Conservation (phyloP, 768 basidiomycete genomes). For the Vararia minispora region DNA sequence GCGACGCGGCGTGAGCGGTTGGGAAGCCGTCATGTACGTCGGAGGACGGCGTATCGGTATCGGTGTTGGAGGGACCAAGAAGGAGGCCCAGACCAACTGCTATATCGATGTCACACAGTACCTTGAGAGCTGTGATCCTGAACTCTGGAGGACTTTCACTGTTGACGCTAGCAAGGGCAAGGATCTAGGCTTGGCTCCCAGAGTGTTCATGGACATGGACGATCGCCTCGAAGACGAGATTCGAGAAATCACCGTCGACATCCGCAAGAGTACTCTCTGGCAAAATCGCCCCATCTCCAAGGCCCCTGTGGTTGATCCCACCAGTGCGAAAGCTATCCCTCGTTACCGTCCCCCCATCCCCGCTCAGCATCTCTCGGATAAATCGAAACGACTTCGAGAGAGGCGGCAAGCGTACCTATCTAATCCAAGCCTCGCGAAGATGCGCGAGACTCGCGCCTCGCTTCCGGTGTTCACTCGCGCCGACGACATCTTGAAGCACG, state of each 20-base stretch:
- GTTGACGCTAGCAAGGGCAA: conserved; percentile 51
- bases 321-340: conserved; percentile 6
- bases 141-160: conserved; percentile 66
- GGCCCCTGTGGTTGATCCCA: conserved; percentile 1
- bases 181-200: conserved; percentile 62
- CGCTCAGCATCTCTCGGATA: conserved; percentile 25
- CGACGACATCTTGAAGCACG: conserved; percentile 53
- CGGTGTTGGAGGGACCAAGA: conserved; percentile 60
- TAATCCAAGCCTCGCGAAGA: conserved; percentile 48
- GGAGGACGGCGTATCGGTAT: conserved; percentile 74
- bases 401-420: conserved; percentile 47
- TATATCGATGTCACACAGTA: conserved; percentile 86
- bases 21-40: conserved; percentile 73
- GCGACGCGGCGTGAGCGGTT: conserved; percentile 21
- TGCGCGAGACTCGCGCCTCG: conserved; percentile 53
- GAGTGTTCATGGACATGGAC: conserved; percentile 55
- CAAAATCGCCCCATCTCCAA: conserved; percentile 39
- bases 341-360: conserved; percentile 21
- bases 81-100: conserved; percentile 55
- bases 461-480: conserved; percentile 72
- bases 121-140: conserved; percentile 72
- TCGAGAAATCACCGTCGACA: conserved; percentile 55
- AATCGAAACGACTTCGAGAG: conserved; percentile 46
- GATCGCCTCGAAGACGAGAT: conserved; percentile 57
- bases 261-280: conserved; percentile 55